A percentile compares a stretch with the other conserved stretches of the same genome.
phyloP scores from a whole-genome alignment of 305 asterid species.

The Rubia occidens region DNA sequence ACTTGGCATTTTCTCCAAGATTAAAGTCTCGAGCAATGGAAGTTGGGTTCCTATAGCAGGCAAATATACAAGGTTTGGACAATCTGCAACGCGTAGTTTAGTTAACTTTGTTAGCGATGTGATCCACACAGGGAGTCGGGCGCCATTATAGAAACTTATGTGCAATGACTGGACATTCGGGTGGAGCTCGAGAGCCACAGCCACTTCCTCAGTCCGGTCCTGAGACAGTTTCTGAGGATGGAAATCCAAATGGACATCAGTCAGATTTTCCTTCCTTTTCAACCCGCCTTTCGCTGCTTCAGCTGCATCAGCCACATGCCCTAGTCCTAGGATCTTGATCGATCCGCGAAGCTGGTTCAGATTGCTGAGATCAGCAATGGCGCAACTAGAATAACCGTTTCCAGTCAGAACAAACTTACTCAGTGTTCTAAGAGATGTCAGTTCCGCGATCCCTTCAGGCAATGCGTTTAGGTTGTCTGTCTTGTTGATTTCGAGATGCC shows the following conservation, averaged over 20 bases:
- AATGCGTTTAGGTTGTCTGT: slow-evolving; percentile 37
- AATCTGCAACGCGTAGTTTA: slow-evolving; percentile 32
- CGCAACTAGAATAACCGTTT: slow-evolving; percentile 20
- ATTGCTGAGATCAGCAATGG: slow-evolving; percentile 31
- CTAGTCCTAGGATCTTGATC: slow-evolving; percentile 53
- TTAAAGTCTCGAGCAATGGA: slow-evolving; percentile 39
- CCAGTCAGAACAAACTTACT: slow-evolving; percentile 36
- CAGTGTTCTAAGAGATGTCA: slow-evolving; percentile 44
- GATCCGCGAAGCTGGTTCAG: slow-evolving; percentile 44
- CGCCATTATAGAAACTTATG: slow-evolving; percentile 32
- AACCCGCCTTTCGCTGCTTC: slow-evolving; percentile 44
- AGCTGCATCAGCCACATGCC: slow-evolving; percentile 19
- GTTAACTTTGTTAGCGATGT: slow-evolving; percentile 27
- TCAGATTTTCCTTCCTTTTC: slow-evolving; percentile 28
- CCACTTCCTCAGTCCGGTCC: slow-evolving; percentile 24
- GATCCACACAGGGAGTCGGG: slow-evolving; percentile 43
- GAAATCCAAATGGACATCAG: slow-evolving; percentile 41
- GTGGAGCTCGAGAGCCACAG: slow-evolving; percentile 39
- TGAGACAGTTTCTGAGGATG: slow-evolving; percentile 14
- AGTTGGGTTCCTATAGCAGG: slow-evolving; percentile 44
- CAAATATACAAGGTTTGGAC: slow-evolving; percentile 30
- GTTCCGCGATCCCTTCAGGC: slow-evolving; percentile 45
- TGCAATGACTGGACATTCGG: slow-evolving; percentile 32
- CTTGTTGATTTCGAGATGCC: slow-evolving; percentile 25
- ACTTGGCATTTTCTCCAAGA: slow-evolving; percentile 31